Evolutionary conservation across 2,329 filamentous ascomycete genomes (phyloP).

Genomic region (Apiospora marii): DNA sequence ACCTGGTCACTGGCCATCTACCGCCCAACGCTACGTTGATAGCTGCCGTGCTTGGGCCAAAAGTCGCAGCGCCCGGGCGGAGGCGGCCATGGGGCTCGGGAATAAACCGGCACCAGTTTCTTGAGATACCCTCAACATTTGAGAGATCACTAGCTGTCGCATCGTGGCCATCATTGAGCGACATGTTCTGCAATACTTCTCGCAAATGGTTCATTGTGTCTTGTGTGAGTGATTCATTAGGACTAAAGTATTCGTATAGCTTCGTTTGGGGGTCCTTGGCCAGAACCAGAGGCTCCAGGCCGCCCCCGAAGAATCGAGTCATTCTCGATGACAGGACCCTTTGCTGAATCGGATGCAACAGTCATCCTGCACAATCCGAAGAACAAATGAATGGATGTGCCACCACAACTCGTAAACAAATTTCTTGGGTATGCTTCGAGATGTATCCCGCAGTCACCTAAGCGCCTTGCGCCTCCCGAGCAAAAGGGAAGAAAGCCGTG

Average conservation of each 20-base stretch:
- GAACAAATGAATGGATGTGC: constrained; percentile 11
- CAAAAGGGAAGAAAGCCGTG: neutral
- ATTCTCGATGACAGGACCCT: neutral
- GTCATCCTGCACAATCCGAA: neutral
- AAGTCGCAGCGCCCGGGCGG: neutral
- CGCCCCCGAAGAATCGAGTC: too few relatives aligned
- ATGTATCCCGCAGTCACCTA: neutral
- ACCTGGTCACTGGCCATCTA: too few relatives aligned
- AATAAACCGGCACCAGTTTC: neutral
- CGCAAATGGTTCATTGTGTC: neutral
- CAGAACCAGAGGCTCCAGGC: neutral
- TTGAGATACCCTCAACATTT: neutral
- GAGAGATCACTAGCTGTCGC: neutral
- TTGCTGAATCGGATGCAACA: neutral
- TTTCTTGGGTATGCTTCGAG: neutral
- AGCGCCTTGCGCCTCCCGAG: constrained; percentile 4
- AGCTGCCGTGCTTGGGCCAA: too few relatives aligned
- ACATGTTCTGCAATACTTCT: neutral
- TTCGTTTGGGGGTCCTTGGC: neutral
- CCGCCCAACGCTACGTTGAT: too few relatives aligned
- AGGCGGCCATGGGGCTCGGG: neutral
- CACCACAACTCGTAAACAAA: neutral
- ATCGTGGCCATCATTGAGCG: too few relatives aligned
- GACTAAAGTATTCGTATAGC: neutral
- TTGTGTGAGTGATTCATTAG: neutral